Conservation (phyloP, 169 alveolate genomes). For the Plasmodium malariae region DNA sequence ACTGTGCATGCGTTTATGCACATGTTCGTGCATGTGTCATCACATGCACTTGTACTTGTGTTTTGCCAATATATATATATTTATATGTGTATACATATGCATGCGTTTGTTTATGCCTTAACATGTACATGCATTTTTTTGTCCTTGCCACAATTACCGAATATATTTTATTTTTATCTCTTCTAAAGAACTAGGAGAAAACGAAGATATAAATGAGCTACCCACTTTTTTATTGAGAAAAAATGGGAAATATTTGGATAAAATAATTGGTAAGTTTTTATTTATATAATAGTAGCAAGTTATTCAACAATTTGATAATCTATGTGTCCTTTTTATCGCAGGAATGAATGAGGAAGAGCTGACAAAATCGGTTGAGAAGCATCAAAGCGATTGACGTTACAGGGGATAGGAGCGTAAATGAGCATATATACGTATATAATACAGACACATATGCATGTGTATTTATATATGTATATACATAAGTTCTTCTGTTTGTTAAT, state of each 20-base stretch:
- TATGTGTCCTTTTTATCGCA: conserved; percentile 11
- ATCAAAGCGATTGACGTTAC: conserved; percentile 15
- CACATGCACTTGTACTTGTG: no score
- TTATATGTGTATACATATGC: no score
- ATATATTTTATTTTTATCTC: neutral
- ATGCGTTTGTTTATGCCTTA: no score
- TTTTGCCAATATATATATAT: no score
- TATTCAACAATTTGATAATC: no score
- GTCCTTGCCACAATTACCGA: no score
- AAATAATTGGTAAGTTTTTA: conserved; percentile 40
- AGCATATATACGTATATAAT: neutral
- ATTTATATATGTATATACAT: neutral
- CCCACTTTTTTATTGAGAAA: conserved; percentile 62
- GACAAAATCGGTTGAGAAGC: conserved; percentile 2
- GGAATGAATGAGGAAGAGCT: conserved; percentile 61
- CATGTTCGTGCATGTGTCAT: no score
- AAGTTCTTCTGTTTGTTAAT: no score
- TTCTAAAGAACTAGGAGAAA: conserved; percentile 52
- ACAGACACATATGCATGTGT: neutral
- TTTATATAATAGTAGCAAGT: no score
- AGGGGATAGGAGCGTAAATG: no score
- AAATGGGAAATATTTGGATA: conserved; percentile 68
- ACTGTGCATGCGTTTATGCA: neutral
- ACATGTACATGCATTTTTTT: no score
- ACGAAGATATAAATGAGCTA: conserved; percentile 67